phyloP scores from a whole-genome alignment of 2,329 filamentous ascomycete genomes.

The Fusarium sp. region DNA sequence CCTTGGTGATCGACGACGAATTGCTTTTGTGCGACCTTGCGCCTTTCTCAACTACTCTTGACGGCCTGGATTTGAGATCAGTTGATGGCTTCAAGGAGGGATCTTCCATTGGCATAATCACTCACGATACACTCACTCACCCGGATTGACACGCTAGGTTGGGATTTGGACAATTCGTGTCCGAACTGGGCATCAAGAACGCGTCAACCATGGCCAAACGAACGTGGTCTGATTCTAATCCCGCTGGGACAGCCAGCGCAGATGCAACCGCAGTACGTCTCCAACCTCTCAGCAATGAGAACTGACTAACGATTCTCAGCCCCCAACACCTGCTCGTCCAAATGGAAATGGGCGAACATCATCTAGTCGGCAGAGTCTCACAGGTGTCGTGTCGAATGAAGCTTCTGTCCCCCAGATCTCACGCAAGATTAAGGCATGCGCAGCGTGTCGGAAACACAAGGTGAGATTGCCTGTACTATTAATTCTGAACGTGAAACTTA shows the following conservation, averaged over 20 bases:
- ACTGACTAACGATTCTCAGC: constrained; percentile 28
- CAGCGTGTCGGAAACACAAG: constrained; percentile 60
- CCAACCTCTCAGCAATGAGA: not conserved
- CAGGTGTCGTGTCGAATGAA: constrained; percentile 29
- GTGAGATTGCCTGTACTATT: constrained; percentile 32
- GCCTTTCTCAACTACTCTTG: not conserved
- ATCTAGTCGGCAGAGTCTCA: constrained; percentile 40
- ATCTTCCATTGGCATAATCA: not conserved
- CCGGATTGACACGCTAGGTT: not conserved
- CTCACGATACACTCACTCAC: constrained; percentile 3
- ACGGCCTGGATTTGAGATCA: not conserved
- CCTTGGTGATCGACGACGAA: not conserved
- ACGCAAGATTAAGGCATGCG: constrained; percentile 59
- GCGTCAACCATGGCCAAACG: constrained; percentile 41
- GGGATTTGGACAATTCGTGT: constrained; percentile 1
- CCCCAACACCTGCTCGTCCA: constrained; percentile 32
- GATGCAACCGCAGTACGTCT: constrained; percentile 28
- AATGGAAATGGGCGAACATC: constrained; percentile 39
- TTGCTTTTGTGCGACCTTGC: not conserved
- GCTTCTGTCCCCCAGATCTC: constrained; percentile 55
- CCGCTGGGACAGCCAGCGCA: constrained; percentile 18
- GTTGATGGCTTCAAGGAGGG: constrained; percentile 11
- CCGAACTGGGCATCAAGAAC: not conserved
- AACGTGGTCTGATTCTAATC: constrained; percentile 49
- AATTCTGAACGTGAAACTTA: not conserved